phyloP scores from a whole-genome alignment of 1,284 basidiomycete species.

The Sanghuangporus weigelae region DNA sequence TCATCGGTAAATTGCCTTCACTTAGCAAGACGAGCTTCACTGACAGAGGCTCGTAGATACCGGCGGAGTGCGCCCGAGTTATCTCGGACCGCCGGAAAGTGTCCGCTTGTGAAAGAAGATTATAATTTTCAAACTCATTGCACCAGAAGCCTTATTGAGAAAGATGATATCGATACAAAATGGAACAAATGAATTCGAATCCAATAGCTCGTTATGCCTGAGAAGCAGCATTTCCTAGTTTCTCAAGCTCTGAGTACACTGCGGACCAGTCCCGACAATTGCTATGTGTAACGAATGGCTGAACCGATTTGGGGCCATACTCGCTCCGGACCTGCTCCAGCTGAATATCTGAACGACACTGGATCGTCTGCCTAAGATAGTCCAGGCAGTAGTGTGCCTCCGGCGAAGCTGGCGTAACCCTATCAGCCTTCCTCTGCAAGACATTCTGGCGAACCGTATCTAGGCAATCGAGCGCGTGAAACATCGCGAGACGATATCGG shows the following conservation, averaged over 20 bases:
- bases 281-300: slow-evolving; percentile 16
- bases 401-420: slow-evolving; percentile 4
- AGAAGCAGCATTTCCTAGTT: neutral
- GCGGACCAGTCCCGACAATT: slow-evolving; percentile 17
- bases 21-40: neutral
- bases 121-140: too few species aligned
- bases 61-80: slow-evolving; percentile 48
- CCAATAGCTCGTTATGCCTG: neutral
- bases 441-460: slow-evolving; percentile 10
- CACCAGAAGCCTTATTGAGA: neutral
- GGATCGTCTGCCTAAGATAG: slow-evolving; percentile 16
- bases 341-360: slow-evolving; percentile 17
- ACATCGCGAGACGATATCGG: slow-evolving; percentile 15
- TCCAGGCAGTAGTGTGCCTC: slow-evolving; percentile 15
- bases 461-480: slow-evolving; percentile 16
- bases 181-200: neutral
- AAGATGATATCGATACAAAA: neutral
- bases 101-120: slow-evolving; percentile 22
- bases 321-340: slow-evolving; percentile 18
- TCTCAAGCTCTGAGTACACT: slow-evolving; percentile 14
- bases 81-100: slow-evolving; percentile 62
- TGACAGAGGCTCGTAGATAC: slow-evolving; percentile 22
- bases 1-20: slow-evolving; percentile 31
- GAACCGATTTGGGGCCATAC: slow-evolving; percentile 17
- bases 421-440: slow-evolving; percentile 10